These are phyloP conservation scores for Hypoxylon sp. DNA, from an alignment of 2,329 filamentous ascomycete species.

Conservation along the genomic window DNA sequence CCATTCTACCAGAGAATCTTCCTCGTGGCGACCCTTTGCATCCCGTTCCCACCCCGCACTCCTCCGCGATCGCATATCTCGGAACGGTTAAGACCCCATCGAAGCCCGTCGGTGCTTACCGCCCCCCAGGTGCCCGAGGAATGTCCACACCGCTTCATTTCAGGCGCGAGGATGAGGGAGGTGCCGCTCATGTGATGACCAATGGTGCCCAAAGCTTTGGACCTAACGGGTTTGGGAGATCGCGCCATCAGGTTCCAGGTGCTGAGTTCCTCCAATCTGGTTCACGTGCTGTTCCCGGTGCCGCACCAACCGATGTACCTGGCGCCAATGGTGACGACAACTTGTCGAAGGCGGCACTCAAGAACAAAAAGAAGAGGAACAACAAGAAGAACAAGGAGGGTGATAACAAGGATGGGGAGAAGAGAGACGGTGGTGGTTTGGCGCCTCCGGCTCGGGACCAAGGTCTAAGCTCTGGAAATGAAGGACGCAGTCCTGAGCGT, in stretches of 20 bases:
- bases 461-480: slow-evolving; percentile 56
- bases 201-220: slow-evolving; percentile 77
- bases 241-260: slow-evolving; percentile 83
- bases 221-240: slow-evolving; percentile 80
- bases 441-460: slow-evolving; percentile 56
- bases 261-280: slow-evolving; percentile 72
- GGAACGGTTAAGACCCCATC: slow-evolving; percentile 91
- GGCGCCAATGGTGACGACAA: slow-evolving; percentile 73
- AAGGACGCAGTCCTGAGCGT: slow-evolving; percentile 72
- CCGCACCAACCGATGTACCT: slow-evolving; percentile 70
- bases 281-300: slow-evolving; percentile 71
- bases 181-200: slow-evolving; percentile 82
- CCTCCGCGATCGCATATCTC: slow-evolving; percentile 83
- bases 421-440: slow-evolving; percentile 52
- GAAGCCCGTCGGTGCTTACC: slow-evolving; percentile 96
- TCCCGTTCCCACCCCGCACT: slow-evolving; percentile 78
- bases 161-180: slow-evolving; percentile 97
- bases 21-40: slow-evolving; percentile 74
- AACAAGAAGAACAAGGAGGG: slow-evolving; percentile 87
- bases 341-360: slow-evolving; percentile 83
- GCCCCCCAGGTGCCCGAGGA: slow-evolving; percentile 91
- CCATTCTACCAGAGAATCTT: slow-evolving; percentile 69
- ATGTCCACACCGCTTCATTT: slow-evolving; percentile 90
- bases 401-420: slow-evolving; percentile 62
- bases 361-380: slow-evolving; percentile 99